A percentile compares a stretch with the other conserved stretches of the same genome.
Conservation (phyloP, 2,329 filamentous ascomycete genomes). For the Salinomyces thailandicus region DNA sequence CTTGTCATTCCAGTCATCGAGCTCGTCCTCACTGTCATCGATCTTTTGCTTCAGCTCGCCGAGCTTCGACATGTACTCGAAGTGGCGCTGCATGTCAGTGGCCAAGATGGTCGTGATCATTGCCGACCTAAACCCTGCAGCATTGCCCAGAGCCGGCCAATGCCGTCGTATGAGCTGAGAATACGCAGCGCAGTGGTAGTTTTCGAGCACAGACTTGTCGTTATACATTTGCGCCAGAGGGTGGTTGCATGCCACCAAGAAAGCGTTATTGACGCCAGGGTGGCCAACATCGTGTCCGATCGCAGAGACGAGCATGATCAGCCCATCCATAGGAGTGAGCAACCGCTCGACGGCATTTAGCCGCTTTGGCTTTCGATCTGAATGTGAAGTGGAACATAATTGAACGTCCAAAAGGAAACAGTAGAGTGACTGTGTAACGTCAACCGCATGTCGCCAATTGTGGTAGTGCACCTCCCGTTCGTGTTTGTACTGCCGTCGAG, state of each 20-base stretch:
- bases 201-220: constrained; percentile 90
- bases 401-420: constrained; percentile 65
- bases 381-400: constrained; percentile 49
- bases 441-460: constrained; percentile 94
- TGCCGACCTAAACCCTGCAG: constrained; percentile 68
- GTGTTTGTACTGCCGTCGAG: constrained; percentile 86
- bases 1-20: constrained; percentile 67
- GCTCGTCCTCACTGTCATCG: constrained; percentile 50
- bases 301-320: constrained; percentile 86
- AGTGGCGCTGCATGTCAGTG: constrained; percentile 95
- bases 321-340: constrained; percentile 74
- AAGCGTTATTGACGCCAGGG: constrained; percentile 95
- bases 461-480: constrained; percentile 52
- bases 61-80: constrained; percentile 88
- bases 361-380: constrained; percentile 21
- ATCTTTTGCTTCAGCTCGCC: constrained; percentile 71
- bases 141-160: constrained; percentile 75
- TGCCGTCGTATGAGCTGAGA: constrained; percentile 88
- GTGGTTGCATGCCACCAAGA: constrained; percentile 81
- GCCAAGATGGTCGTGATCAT: constrained; percentile 98
- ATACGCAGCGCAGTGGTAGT: constrained; percentile 94
- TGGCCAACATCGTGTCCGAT: constrained; percentile 97
- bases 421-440: constrained; percentile 89
- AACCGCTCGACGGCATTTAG: constrained; percentile 58
- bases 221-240: constrained; percentile 93